Percentiles rank a stretch among this genome's conserved stretches.
Conservation (phyloP, 345 rosid genomes). For the Hypericum androsaemum region DNA sequence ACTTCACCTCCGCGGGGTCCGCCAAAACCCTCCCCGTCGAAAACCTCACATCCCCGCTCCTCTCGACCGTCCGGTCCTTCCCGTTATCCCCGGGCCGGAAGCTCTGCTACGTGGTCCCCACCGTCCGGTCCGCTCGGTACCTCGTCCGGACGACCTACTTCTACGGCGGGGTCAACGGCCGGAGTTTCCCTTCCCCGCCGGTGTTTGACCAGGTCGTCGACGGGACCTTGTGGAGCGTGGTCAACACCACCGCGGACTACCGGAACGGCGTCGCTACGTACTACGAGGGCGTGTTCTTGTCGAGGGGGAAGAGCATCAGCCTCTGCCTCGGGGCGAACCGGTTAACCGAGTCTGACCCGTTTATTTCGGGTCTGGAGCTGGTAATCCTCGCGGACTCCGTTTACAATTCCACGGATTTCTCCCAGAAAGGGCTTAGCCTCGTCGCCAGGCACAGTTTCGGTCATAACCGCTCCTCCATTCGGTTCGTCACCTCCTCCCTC, state of each 20-base stretch:
- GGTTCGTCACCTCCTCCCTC: conserved; percentile 24
- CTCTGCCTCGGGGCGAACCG: conserved; percentile 57
- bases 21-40: conserved; percentile 8
- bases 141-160: conserved; percentile 62
- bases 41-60: conserved; percentile 28
- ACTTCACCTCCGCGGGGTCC: conserved; percentile 36
- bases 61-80: conserved; percentile 76
- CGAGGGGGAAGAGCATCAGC: conserved; percentile 67
- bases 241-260: conserved; percentile 67
- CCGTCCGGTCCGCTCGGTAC: conserved; percentile 50
- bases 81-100: conserved; percentile 42
- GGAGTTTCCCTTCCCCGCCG: conserved; percentile 35
- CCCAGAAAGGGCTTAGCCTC: conserved; percentile 35
- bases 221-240: conserved; percentile 71
- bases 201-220: conserved; percentile 90
- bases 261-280: conserved; percentile 38
- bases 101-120: conserved; percentile 54
- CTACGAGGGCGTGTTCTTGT: conserved; percentile 71
- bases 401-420: conserved; percentile 66
- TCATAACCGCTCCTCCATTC: conserved; percentile 35
- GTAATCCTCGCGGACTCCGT: conserved; percentile 44
- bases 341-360: conserved; percentile 70
- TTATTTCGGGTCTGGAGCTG: conserved; percentile 79
- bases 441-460: conserved; percentile 78
- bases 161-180: conserved; percentile 75